phyloP scores from a whole-genome alignment of 305 asterid species.

The Fraxinus greggii region DNA sequence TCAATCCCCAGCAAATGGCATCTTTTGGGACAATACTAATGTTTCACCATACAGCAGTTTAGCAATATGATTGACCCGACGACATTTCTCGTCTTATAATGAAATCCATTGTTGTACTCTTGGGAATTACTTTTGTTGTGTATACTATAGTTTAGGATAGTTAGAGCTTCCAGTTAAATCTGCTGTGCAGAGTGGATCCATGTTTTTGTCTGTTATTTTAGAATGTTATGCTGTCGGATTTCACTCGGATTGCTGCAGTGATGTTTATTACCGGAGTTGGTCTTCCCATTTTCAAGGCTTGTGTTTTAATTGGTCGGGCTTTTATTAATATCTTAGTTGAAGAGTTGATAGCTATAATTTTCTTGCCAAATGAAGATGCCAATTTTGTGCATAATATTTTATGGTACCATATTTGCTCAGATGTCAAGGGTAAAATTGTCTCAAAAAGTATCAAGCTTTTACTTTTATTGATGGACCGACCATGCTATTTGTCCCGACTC shows the following conservation, averaged over 20 bases:
- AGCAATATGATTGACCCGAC: neutral
- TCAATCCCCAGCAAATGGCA: constrained; percentile 1
- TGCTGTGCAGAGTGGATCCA: neutral
- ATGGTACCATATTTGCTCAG: neutral
- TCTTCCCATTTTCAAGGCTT: neutral
- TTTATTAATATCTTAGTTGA: neutral
- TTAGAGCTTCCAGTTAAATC: neutral
- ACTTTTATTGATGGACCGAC: neutral
- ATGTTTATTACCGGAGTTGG: neutral
- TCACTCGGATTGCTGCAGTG: neutral
- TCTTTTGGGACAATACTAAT: constrained; percentile 4
- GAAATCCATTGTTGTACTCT: neutral
- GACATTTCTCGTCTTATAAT: neutral
- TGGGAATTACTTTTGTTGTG: neutral
- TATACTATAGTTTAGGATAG: neutral
- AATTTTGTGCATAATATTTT: neutral
- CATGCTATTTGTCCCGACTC: no score
- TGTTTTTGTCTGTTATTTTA: neutral
- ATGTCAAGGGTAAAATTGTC: neutral
- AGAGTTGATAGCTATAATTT: neutral
- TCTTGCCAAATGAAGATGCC: neutral
- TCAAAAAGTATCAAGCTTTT: neutral
- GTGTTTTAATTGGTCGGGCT: neutral
- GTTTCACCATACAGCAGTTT: neutral
- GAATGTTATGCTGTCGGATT: neutral